Percentiles rank a stretch among this genome's conserved stretches.
phyloP scores from a whole-genome alignment of 2,329 filamentous ascomycete species.

The Onygenales sp. region DNA sequence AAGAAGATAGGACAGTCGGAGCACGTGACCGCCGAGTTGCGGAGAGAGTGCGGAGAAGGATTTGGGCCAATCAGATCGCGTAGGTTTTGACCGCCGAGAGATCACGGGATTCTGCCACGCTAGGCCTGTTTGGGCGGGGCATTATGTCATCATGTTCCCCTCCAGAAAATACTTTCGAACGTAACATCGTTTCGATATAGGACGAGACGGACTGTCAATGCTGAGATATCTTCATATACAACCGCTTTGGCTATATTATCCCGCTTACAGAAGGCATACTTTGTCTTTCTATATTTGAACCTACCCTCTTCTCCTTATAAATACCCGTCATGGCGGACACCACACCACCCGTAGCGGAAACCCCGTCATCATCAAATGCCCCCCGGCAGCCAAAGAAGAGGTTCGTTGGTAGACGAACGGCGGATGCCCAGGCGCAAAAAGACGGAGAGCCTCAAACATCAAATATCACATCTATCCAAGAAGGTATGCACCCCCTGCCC shows the following conservation, averaged over 20 bases:
- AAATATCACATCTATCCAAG: slow-evolving; percentile 36
- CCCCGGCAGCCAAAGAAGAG: slow-evolving; percentile 73
- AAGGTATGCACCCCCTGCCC: slow-evolving; percentile 21
- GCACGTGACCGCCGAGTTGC: neutral
- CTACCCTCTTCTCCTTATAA: neutral
- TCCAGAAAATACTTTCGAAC: neutral
- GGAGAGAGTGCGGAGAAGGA: neutral
- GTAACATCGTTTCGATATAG: neutral
- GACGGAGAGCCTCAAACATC: slow-evolving; percentile 43
- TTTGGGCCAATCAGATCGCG: neutral
- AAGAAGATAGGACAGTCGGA: neutral
- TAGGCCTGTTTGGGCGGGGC: neutral
- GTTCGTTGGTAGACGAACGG: slow-evolving; percentile 76
- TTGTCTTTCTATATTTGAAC: neutral
- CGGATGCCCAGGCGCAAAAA: slow-evolving; percentile 42
- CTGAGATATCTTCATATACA: neutral
- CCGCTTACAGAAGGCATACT: neutral
- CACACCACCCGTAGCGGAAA: neutral
- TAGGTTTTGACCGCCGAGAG: neutral
- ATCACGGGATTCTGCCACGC: neutral
- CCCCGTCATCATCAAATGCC: neutral
- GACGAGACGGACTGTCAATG: neutral
- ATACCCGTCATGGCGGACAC: neutral
- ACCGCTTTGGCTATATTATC: neutral
- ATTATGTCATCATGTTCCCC: slow-evolving; percentile 1